These are phyloP conservation scores for Paragyromitra xinjiangensis DNA, from an alignment of 495 filamentous ascomycete species.

Conservation along the genomic window DNA sequence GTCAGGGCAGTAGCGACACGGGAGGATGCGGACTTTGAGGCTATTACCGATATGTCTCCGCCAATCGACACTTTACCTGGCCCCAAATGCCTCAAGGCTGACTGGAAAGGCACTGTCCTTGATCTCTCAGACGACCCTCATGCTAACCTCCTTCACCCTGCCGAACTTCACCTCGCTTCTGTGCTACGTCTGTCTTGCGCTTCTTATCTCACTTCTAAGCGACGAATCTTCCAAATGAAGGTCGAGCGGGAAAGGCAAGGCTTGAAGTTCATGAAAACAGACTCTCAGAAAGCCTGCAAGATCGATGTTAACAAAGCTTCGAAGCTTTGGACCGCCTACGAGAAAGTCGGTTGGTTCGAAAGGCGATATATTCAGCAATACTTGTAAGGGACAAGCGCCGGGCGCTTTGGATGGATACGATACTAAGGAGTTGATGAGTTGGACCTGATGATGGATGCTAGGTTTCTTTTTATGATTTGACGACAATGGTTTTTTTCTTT, in stretches of 20 bases:
- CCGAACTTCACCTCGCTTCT: conserved; percentile 80
- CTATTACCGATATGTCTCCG: conserved; percentile 80
- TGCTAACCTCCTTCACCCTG: conserved; percentile 75
- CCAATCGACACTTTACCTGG: conserved; percentile 71
- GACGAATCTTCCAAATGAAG: conserved; percentile 85
- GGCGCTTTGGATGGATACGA: conserved; percentile 30
- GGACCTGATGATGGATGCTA: conserved; percentile 16
- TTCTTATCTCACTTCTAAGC: conserved; percentile 93
- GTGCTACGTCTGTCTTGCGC: conserved; percentile 86
- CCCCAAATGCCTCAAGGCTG: conserved; percentile 76
- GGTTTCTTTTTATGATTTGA: conserved; percentile 41
- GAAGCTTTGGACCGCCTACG: conserved; percentile 91
- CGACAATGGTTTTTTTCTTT: conserved; percentile 48
- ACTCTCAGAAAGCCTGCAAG: conserved; percentile 95
- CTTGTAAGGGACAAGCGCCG: conserved; percentile 29
- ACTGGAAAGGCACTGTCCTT: conserved; percentile 84
- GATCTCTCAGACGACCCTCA: conserved; percentile 84
- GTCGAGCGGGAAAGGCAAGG: conserved; percentile 72
- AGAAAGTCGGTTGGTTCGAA: conserved; percentile 88
- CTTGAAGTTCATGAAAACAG: conserved; percentile 97
- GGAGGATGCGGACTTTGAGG: conserved; percentile 87
- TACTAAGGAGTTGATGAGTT: conserved; percentile 13
- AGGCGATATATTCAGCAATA: conserved; percentile 51
- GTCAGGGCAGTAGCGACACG: conserved; percentile 64
- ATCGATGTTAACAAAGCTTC: conserved; percentile 99